Percentiles rank a stretch among this genome's conserved stretches.
These are phyloP conservation scores for Naematelia encephala DNA, from an alignment of 768 basidiomycete species.

Conservation along the genomic window DNA sequence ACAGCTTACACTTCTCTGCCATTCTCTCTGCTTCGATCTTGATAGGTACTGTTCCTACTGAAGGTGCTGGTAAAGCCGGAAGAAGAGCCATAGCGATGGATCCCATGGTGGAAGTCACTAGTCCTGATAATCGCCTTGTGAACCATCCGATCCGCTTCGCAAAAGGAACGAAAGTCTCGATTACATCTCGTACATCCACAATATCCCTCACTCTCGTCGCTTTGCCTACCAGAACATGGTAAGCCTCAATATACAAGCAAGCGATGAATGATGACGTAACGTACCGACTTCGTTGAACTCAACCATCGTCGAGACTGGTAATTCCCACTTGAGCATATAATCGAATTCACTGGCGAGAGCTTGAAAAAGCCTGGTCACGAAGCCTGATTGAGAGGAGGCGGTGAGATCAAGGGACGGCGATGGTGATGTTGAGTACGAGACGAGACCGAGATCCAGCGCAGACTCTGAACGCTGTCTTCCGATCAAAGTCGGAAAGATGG, in stretches of 20 bases:
- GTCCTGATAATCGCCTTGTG: constrained; percentile 25
- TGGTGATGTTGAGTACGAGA: background rate
- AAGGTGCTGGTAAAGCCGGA: constrained; percentile 1
- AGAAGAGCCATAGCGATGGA: constrained; percentile 3
- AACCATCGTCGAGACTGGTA: constrained; percentile 31
- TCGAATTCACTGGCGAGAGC: constrained; percentile 22
- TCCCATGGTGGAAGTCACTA: constrained; percentile 21
- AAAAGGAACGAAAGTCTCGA: constrained; percentile 39
- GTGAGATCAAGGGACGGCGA: background rate
- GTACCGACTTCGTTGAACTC: constrained; percentile 44
- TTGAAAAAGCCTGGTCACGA: background rate
- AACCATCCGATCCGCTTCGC: constrained; percentile 29
- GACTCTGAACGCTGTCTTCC: background rate
- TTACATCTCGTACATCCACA: constrained; percentile 33
- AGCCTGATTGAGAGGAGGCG: background rate
- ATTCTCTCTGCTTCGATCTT: background rate
- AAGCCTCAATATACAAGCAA: background rate
- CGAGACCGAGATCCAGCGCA: background rate
- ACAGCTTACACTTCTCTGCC: background rate
- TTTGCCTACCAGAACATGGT: constrained; percentile 24
- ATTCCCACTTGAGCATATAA: constrained; percentile 26
- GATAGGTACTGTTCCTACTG: background rate
- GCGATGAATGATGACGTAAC: constrained; percentile 2
- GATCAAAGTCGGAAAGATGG: constrained; percentile 22
- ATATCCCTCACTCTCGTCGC: constrained; percentile 34